Evolutionary conservation across 768 basidiomycete genomes (phyloP).

Genomic region (Pleurotus citrinopileatus): DNA sequence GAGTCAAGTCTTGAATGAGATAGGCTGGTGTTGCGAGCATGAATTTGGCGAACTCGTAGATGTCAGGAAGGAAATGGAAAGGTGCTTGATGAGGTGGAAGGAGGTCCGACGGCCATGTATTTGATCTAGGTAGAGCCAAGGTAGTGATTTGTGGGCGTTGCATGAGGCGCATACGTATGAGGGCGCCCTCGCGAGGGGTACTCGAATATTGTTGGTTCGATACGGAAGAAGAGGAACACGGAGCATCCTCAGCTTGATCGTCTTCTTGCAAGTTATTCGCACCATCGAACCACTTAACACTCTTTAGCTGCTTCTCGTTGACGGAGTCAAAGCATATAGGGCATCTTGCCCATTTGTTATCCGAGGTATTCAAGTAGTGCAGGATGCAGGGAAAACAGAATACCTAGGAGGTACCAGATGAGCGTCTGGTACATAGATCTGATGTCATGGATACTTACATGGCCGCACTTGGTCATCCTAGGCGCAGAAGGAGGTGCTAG

Average conservation of each 20-base stretch:
- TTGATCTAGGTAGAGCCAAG: constrained; percentile 86
- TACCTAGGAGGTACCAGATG: constrained; percentile 46
- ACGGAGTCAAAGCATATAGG: constrained; percentile 97
- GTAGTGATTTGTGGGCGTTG: constrained; percentile 94
- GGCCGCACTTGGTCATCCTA: constrained; percentile 96
- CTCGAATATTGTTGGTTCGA: constrained; percentile 31
- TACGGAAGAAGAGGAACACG: constrained; percentile 38
- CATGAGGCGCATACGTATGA: constrained; percentile 82
- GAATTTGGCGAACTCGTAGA: constrained; percentile 84
- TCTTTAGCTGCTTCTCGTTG: constrained; percentile 86
- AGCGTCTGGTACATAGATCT: constrained; percentile 7
- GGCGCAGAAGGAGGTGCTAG: constrained; percentile 87
- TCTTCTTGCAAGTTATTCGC: constrained; percentile 27
- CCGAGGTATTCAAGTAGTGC: constrained; percentile 82
- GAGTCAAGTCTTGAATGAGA: constrained; percentile 68
- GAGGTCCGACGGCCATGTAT: constrained; percentile 92
- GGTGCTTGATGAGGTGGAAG: constrained; percentile 91
- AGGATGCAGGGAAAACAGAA: constrained; percentile 95
- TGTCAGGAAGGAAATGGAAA: constrained; percentile 94
- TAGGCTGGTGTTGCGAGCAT: constrained; percentile 94
- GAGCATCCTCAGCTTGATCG: constrained; percentile 25
- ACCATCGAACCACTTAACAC: constrained; percentile 85
- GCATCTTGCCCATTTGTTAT: constrained; percentile 89
- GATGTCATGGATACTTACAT: constrained; percentile 57
- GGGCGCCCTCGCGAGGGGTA: constrained; percentile 51